Base-by-base conservation (phyloP, 2,329 filamentous ascomycete genomes). In the Aspergillus alliaceus region DNA sequence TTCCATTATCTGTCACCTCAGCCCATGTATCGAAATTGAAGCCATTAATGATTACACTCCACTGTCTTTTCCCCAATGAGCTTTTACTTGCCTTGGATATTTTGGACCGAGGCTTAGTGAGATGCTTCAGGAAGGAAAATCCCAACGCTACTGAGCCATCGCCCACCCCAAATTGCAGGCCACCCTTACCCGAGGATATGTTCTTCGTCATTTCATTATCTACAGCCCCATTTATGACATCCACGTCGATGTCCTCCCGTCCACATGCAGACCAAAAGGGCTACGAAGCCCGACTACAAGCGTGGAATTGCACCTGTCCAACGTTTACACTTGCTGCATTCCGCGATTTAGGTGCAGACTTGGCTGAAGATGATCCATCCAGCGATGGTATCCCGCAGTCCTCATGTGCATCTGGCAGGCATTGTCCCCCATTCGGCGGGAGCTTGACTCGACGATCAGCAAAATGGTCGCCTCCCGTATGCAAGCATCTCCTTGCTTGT, bases 291-390 rank as follows among this genome's bases (percentile, higher is more conserved):
- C 84, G 87, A 9, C 81, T 93, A 1, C 66, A 73, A 1, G 85
- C 88, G 1, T 98, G 95, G 95, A 92, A 89, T 72, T 99, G 95
- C 74, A 90, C 86, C 1, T 99, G 95, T 77, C 89, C 92, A 3
- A 87, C 86, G 1, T 98, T 98, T 73, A 83, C 88, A 0, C 87
- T 96, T 60, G 80, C 87, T 20, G 84, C 88, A 2, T 93, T 92
- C 64, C 80, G 81, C 25, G 65, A 69, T 18, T 72, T 77, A 2
- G 72, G 74, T 18, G 50, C 67, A 22, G 59, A 53, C 53, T 48
- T 53, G 15, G 57, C 62, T 39, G 61, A 59, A 24, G 60, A 59
- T 50, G 50, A 56, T 39, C 7, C 40, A 18, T 29, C 14, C 20
- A 18, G 40, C 8, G 24, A 24, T 27, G 24, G 15, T 29, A 27